Conservation (phyloP, 2,329 filamentous ascomycete genomes). For the Sporothrix variecibatus region DNA sequence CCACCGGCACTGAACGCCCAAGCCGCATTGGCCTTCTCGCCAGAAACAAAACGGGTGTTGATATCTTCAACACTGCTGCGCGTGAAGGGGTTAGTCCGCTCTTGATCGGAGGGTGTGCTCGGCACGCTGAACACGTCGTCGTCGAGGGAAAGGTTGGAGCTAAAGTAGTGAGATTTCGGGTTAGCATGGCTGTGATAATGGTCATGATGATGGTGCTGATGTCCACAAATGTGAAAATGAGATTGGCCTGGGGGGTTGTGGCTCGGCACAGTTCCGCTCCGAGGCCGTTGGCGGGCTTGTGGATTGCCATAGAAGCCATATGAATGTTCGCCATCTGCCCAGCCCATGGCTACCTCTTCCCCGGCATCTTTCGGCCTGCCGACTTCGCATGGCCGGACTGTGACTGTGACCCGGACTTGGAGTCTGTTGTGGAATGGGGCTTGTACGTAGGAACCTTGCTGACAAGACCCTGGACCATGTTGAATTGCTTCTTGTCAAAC, state of each 20-base stretch:
- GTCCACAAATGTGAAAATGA: not conserved
- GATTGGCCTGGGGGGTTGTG: not conserved
- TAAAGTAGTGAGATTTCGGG: conserved; percentile 38
- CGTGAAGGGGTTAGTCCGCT: conserved; percentile 40
- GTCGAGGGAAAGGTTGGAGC: conserved; percentile 54
- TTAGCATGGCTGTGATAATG: conserved; percentile 27
- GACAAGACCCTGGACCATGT: conserved; percentile 29
- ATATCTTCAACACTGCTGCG: conserved; percentile 61
- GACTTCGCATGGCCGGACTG: not conserved
- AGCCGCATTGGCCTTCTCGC: conserved; percentile 45
- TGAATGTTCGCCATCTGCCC: not conserved
- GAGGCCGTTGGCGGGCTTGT: not conserved
- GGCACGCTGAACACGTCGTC: conserved; percentile 44
- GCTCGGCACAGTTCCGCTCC: not conserved
- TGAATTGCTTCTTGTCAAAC: conserved; percentile 33
- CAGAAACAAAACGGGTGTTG: conserved; percentile 60
- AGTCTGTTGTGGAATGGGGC: not conserved
- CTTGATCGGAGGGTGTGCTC: conserved; percentile 30
- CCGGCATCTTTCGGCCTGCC: not conserved
- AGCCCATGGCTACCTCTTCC: not conserved
- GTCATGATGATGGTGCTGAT: not conserved
- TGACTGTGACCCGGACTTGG: not conserved
- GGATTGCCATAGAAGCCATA: not conserved
- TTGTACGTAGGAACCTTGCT: conserved; percentile 18
- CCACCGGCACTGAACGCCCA: conserved; percentile 58